phyloP scores from a whole-genome alignment of 2,329 filamentous ascomycete species.

The Talaromyces marneffei region DNA sequence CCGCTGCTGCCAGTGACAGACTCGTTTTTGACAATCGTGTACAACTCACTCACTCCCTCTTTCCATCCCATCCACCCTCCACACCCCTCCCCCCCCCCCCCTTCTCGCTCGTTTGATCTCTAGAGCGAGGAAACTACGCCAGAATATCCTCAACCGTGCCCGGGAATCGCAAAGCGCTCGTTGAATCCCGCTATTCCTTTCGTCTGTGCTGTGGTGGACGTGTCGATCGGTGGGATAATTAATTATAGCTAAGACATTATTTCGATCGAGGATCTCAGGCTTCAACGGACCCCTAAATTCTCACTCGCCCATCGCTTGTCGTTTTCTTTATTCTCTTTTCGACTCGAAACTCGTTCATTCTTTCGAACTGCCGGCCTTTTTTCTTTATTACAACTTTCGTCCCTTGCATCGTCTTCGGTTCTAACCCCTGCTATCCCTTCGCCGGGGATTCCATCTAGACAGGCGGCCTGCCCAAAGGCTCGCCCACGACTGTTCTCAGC shows the following conservation, averaged over 20 bases:
- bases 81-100: too few species aligned
- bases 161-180: constrained; percentile 2
- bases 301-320: not conserved
- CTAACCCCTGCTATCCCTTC: not conserved
- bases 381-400: not conserved
- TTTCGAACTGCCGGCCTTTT: not conserved
- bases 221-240: constrained; percentile 9
- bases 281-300: not conserved
- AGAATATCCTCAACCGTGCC: not conserved
- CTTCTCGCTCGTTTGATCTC: not conserved
- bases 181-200: not conserved
- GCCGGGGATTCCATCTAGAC: not conserved
- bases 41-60: constrained; percentile 11
- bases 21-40: constrained; percentile 14
- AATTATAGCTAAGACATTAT: constrained; percentile 7
- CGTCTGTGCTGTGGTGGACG: not conserved
- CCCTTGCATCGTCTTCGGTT: not conserved
- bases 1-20: constrained; percentile 8
- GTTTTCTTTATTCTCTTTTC: not conserved
- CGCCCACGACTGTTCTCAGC: constrained; percentile 14
- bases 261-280: not conserved
- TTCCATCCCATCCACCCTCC: not conserved
- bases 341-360: not conserved
- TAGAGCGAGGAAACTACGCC: not conserved
- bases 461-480: constrained; percentile 1